Percentiles rank a stretch among this genome's conserved stretches.
Evolutionary conservation across 1,284 basidiomycete genomes (phyloP).

Genomic region (Apiotrichum veenhuisii): DNA sequence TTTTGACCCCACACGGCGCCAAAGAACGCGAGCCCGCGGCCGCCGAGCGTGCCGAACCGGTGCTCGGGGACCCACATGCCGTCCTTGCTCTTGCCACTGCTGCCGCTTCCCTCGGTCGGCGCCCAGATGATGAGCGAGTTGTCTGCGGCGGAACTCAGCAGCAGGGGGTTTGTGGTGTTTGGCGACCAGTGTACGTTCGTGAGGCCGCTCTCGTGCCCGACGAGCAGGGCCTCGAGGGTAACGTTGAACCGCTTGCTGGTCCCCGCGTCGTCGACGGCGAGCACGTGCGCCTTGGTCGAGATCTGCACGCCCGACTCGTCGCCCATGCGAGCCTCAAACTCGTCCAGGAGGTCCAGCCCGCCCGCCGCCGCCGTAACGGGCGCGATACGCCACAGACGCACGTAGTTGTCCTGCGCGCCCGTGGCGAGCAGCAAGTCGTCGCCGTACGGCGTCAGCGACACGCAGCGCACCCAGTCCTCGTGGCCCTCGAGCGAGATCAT

Average conservation of each 20-base stretch:
- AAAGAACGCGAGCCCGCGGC: slow-evolving; percentile 82
- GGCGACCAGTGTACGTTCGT: slow-evolving; percentile 80
- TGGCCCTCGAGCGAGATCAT: slow-evolving; percentile 69
- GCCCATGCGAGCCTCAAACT: slow-evolving; percentile 74
- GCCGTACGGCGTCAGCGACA: slow-evolving; percentile 60
- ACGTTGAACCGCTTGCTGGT: slow-evolving; percentile 58
- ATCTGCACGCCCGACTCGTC: slow-evolving; percentile 71
- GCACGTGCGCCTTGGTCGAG: slow-evolving; percentile 73
- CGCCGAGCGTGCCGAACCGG: slow-evolving; percentile 87
- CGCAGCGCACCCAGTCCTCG: slow-evolving; percentile 85
- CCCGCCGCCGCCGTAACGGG: slow-evolving; percentile 51
- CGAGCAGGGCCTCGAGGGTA: slow-evolving; percentile 82
- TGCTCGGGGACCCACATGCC: slow-evolving; percentile 83
- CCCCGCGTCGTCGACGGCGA: slow-evolving; percentile 59
- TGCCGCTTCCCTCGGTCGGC: slow-evolving; percentile 38
- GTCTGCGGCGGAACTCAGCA: slow-evolving; percentile 85
- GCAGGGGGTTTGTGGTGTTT: slow-evolving; percentile 46
- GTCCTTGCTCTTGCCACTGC: too few species aligned
- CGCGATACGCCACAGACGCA: slow-evolving; percentile 75
- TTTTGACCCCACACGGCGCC: slow-evolving; percentile 68
- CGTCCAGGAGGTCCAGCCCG: slow-evolving; percentile 69
- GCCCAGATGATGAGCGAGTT: slow-evolving; percentile 87
- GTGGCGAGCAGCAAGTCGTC: slow-evolving; percentile 67
- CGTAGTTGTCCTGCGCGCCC: slow-evolving; percentile 86
- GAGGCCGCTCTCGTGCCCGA: slow-evolving; percentile 89